Evolutionary conservation across 2,329 filamentous ascomycete genomes (phyloP), one percentile per base, ranked within the genome.

Genomic region (Colletotrichum echinochloae): DNA sequence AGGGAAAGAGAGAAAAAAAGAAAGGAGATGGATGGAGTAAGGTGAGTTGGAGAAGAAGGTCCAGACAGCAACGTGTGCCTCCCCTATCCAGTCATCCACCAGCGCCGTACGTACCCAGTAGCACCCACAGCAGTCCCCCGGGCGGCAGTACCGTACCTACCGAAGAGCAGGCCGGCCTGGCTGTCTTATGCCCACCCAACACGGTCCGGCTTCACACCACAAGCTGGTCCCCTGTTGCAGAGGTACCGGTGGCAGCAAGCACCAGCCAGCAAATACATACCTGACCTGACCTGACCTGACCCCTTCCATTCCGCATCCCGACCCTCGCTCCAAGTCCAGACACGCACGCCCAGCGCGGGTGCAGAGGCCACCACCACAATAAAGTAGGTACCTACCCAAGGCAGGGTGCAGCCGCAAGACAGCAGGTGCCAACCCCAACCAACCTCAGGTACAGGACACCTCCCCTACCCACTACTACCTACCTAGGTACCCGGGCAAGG

Each of bases 1-100:
- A n/a, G n/a, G n/a, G n/a, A n/a, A n/a, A 54, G 44, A 60, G 61
- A 48, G 20, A 23, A 7, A 46, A 9, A 48, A 23, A 23, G 44
- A n/a, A n/a, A 48, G 20, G 20, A 11, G 14, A 11, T 7, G 18
- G 12, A 18, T 18, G 39, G 39, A 3, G 39, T 18, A 51, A 18
- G 46, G 52, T 12, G 28, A 30, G 48, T 37, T 9, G 28, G 35
- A 44, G 56, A 35, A 4, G 8, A 41, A 39, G 57, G 63, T 57
- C 8, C 7, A 44, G 46, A 57, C 64, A 59, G 57, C 68, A 68
- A 67, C 52, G 57, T 68, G 64, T 23, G 44, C 44, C 16, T 46
- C 20, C 44, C 67, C 52, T 66, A 48, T 66, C 49, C 48, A 26
- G 6, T 33, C 41, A 26, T 46, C 39, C 39, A 30, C 39, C 56